Base-by-base conservation (phyloP, 2,329 filamentous ascomycete species). In the Sclerotinia glacialis region DNA sequence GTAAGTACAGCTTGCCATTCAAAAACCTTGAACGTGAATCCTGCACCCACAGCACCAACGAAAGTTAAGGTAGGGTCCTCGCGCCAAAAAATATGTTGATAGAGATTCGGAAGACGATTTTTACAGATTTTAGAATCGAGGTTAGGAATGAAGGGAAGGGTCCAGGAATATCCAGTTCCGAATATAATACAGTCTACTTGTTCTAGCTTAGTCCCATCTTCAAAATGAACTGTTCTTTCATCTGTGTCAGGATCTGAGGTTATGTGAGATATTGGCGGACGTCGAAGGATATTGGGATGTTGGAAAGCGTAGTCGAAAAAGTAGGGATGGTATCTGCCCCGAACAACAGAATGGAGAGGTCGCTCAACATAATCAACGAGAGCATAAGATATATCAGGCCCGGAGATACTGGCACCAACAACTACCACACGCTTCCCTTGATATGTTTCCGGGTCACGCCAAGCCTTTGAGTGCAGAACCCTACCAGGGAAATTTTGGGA, bases 391-490 rank as follows among this genome's bases (percentile, higher is more conserved):
- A 87, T 87, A 71, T 90, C 88, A 37, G 85, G 83, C 0, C 84
- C 86, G 0, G 86, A 89, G 3, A 89, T 86, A 0, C 85, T 88
- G 0, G 85, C 86, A 3, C 87, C 87, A 1, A 90, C 85, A 0
- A 87, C 81, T 0, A 89, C 78, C 0, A 89, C 72, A 68, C 72
- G 67, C 66, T 88, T 86, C 34, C 79, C 81, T 1, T 74, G 74
- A 72, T 87, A 93, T 2, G 79, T 74, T 18, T 86, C 82, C 0
- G 90, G 84, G 0, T 79, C 82, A 8, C 91, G 85, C 73, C 91
- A 95, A 69, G 85, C 85, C 76, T 93, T 95, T 1, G 90, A 91
- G 73, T 92, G 89, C 5, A 81, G 82, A 21, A 91, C 82, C 1
- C 78, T 74, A 0, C 79, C 80, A 0, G 85, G 83, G 65, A 85